Evolutionary conservation across 164 flowering plant genomes (phyloP), one percentile per base, ranked within the genome.

Genomic region (Vitis labrusca): DNA sequence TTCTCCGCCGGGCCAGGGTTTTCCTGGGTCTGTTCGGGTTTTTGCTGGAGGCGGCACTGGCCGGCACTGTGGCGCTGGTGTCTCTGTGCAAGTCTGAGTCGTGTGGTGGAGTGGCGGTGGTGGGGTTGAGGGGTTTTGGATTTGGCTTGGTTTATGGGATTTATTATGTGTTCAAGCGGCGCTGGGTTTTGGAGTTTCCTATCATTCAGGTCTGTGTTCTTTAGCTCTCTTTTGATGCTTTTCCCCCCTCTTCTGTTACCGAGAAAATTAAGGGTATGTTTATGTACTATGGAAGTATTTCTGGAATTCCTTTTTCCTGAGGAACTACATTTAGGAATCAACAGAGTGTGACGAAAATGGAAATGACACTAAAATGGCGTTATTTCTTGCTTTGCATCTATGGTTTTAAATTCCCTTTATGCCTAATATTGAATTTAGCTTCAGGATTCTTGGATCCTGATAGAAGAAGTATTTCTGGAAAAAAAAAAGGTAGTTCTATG

Each of bases 151-250:
- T 88, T 50, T 95, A 88, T 68, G 97, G 91, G 12, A 30, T 73
- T 23, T 66, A 72, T 62, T 94, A 74, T 68, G 79, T 93, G 30
- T 88, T 71, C 17, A 77, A 64, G 71, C 75, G 68, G 51, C 58
- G 97, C 59, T 93, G 94, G 93, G 83, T 93, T 59, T 75, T 93
- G 73, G 66, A 71, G 64, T 95, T 91, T 75, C 97, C 98, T 14
- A 84, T 91, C 49, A 78, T 95, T 73, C 97, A 93, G 96, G 99
- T 92, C 23, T 73, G 79, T 50, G 29, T 2, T 63, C 27, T 12
- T 9, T 15, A 32, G 9, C 32, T 63, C 57, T 47, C 16, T 11
- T 8, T 27, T 37, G 2, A 1, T 32, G 57, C 55, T 9, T 48
- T 9, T 16, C 29, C 62, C 14, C 44, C 32, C 29, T 17, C 15